These are phyloP conservation scores for Cylindrodendrum hubeiense DNA, from an alignment of 2,329 filamentous ascomycete genomes.

Conservation along the genomic window DNA sequence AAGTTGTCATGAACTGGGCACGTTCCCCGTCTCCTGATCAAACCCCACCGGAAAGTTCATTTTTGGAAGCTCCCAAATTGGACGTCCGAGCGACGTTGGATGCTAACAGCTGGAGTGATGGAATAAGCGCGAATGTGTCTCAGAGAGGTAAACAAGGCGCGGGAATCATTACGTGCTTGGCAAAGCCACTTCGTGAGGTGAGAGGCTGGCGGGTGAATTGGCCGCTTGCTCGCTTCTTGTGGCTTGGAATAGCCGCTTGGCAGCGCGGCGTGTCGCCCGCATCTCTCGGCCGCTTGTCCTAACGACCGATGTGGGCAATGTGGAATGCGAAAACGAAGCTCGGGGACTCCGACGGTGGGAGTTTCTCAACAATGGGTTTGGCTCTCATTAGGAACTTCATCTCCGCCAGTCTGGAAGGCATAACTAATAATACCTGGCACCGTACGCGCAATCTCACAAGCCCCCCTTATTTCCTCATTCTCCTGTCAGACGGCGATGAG, in stretches of 20 bases:
- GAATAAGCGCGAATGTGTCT: conserved; percentile 1
- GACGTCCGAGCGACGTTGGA: neutral
- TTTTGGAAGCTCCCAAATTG: neutral
- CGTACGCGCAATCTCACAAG: neutral
- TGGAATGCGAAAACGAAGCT: neutral
- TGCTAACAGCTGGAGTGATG: neutral
- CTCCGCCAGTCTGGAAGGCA: neutral
- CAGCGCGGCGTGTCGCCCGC: neutral
- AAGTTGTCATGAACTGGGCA: neutral
- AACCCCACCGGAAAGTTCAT: neutral
- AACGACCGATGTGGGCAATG: neutral
- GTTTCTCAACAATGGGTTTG: neutral
- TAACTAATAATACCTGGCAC: neutral
- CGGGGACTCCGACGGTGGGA: neutral
- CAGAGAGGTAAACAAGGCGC: neutral
- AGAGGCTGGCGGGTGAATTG: neutral
- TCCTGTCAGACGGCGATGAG: neutral
- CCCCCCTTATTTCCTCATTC: neutral
- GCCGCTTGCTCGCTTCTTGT: no score
- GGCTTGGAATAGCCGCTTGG: neutral
- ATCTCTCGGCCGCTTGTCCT: neutral
- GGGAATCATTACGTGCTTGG: neutral
- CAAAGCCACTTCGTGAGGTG: neutral
- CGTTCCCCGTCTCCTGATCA: neutral
- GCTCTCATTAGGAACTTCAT: neutral